Evolutionary conservation across 2,329 filamentous ascomycete species (phyloP), one percentile per base, ranked within the genome.

Genomic region (Pleomassaria siparia): DNA sequence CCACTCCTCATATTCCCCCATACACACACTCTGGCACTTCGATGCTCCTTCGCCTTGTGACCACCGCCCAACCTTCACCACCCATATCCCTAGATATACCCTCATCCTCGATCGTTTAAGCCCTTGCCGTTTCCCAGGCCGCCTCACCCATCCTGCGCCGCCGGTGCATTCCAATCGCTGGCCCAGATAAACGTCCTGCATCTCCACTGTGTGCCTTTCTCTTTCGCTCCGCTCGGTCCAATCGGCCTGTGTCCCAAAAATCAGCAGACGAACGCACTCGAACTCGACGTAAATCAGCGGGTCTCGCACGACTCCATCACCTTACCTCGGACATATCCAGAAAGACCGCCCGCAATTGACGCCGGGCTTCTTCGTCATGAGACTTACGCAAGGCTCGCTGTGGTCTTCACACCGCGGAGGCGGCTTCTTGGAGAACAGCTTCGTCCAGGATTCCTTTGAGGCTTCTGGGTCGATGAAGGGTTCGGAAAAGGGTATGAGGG

Each of bases 361-460:
- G 1, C 94, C 94, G 0, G 89, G 79, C 66, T 97, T 97, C 74
- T 92, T 96, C 1, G 91, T 96, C 15, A 85, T 80, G 43, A 92
- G 75, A 55, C 80, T 89, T 54, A 91, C 88, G 70, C 94, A 97
- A 2, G 89, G 87, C 60, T 97, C 91, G 44, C 84, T 78, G 64
- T 99, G 94, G 40, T 75, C 73, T 59, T 96, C 91, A 66, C 94
- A 99, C 47, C 80, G 81, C 1, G 94, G 94, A 1, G 83, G 78
- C 1, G 82, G 74, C 47, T 87, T 85, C 67, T 87, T 90, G 13
- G 85, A 82, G 52, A 97, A 85, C 12, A 97, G 77, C 65, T 87
- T 91, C 4, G 84, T 85, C 94, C 94, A 97, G 18, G 86, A 87
- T 63, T 94, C 87, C 66, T 89, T 92, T 72, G 76, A 56, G 25